These are phyloP conservation scores for Dioscorea cayenensis DNA, from an alignment of 116 monocot genomes.

Conservation along the genomic window DNA sequence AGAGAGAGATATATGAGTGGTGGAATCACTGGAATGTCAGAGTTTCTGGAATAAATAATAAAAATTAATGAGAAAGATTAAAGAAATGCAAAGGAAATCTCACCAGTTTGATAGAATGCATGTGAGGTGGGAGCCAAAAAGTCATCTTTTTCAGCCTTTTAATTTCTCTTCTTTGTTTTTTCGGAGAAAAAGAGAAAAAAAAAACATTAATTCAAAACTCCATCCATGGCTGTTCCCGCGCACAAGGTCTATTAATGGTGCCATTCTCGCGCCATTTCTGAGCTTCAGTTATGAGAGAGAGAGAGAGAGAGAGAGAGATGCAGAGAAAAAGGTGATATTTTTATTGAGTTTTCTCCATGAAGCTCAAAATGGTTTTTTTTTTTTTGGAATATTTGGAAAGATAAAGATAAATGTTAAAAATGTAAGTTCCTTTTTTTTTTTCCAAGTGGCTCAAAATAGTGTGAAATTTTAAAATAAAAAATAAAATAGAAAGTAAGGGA, in stretches of 20 bases:
- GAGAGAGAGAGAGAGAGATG: background rate
- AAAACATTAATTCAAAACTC: too few species aligned
- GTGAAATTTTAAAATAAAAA: too few species aligned
- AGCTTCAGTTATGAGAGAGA: background rate
- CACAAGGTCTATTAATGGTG: background rate
- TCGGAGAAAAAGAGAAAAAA: background rate
- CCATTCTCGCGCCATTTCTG: too few species aligned
- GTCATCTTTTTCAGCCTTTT: background rate
- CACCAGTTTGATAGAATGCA: background rate
- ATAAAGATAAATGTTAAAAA: too few species aligned
- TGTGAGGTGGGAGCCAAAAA: conserved; percentile 1
- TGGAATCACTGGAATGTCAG: background rate
- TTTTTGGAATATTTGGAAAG: too few species aligned
- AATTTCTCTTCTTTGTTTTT: background rate
- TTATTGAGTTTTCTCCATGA: too few species aligned
- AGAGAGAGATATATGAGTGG: background rate
- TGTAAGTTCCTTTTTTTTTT: too few species aligned
- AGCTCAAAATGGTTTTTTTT: too few species aligned
- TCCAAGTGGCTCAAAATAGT: too few species aligned
- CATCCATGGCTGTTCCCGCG: background rate
- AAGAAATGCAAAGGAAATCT: background rate
- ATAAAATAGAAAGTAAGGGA: too few species aligned
- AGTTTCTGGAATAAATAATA: background rate
- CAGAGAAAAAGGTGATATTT: background rate
- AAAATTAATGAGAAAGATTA: background rate